Conservation (phyloP, 345 rosid genomes). For the Geranium rotundifolium region DNA sequence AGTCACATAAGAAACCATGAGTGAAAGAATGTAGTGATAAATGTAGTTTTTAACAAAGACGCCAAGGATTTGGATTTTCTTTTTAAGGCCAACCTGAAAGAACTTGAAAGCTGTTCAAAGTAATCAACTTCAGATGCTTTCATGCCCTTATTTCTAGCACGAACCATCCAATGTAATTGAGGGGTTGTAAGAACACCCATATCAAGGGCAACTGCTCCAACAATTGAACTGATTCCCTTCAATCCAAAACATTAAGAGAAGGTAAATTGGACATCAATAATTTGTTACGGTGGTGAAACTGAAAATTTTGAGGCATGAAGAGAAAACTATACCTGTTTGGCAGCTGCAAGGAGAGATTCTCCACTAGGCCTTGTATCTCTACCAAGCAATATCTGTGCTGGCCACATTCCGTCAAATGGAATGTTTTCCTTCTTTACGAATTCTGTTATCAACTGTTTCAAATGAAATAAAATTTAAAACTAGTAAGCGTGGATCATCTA, state of each 20-base stretch:
- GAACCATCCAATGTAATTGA: constrained; percentile 90
- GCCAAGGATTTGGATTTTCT: too few species aligned
- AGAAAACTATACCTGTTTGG: constrained; percentile 36
- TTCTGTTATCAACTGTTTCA: constrained; percentile 38
- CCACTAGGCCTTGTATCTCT: constrained; percentile 98
- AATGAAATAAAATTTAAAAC: background rate
- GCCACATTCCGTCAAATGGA: constrained; percentile 27
- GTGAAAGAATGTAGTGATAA: too few species aligned
- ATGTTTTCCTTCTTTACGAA: constrained; percentile 59
- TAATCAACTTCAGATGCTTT: constrained; percentile 63
- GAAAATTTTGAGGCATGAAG: background rate
- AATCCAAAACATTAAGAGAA: constrained; percentile 1
- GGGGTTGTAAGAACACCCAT: constrained; percentile 88
- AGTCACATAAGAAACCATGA: constrained; percentile 3
- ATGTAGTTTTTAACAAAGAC: too few species aligned
- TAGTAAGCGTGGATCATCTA: background rate
- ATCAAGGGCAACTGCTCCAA: constrained; percentile 50
- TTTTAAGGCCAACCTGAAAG: constrained; percentile 41
- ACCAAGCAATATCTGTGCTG: constrained; percentile 60
- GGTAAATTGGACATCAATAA: background rate
- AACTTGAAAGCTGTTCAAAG: constrained; percentile 59
- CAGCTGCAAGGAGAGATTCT: constrained; percentile 69
- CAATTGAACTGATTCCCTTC: constrained; percentile 58
- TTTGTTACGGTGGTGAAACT: background rate
- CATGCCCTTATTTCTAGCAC: constrained; percentile 62